phyloP scores from a whole-genome alignment of 495 filamentous ascomycete genomes.

The Parathielavia hyrcaniae region DNA sequence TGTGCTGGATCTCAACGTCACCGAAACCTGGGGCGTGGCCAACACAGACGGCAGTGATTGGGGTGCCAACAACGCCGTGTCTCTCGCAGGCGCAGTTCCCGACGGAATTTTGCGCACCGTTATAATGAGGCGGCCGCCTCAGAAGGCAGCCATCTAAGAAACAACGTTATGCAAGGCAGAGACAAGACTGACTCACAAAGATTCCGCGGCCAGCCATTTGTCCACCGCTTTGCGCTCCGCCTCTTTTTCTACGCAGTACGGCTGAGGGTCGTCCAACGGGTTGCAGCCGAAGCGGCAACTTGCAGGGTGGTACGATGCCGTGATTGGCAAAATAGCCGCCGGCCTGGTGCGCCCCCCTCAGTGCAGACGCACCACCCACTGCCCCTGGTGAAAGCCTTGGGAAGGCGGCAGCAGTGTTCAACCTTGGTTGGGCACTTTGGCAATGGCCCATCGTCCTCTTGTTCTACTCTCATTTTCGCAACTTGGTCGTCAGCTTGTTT shows the following conservation, averaged over 20 bases:
- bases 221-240: no score
- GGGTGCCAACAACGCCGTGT: conserved; percentile 24
- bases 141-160: neutral
- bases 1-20: conserved; percentile 23
- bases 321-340: conserved; percentile 9
- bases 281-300: neutral
- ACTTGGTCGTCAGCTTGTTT: neutral
- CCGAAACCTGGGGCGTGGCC: conserved; percentile 20
- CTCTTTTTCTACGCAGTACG: neutral
- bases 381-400: neutral
- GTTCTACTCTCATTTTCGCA: neutral
- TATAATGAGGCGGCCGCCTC: conserved; percentile 28
- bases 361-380: neutral
- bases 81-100: conserved; percentile 18
- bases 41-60: conserved; percentile 21
- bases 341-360: neutral
- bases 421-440: no score
- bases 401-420: neutral
- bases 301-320: neutral
- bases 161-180: no score
- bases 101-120: conserved; percentile 23
- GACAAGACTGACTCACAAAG: neutral
- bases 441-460: no score
- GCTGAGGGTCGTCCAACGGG: neutral
- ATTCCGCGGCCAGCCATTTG: neutral